Base-by-base conservation (phyloP, 768 basidiomycete species). In the Heimioporus sp. region DNA sequence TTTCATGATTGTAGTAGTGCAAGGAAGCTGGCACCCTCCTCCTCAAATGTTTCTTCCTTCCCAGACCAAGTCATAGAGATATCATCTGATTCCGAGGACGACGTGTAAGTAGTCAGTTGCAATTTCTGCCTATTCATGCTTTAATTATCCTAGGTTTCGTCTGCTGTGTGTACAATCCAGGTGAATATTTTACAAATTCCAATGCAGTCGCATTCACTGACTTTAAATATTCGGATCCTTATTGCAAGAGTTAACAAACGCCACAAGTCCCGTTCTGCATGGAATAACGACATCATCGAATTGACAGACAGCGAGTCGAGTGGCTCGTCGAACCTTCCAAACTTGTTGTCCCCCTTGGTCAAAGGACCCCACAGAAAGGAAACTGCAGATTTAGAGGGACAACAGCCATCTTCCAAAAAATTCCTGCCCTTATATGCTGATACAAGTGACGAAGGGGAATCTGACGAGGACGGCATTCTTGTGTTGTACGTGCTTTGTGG, bases 61-160 rank as follows among this genome's bases (percentile, higher is more conserved):
- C 37, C 7, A 7, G 37, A 17, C 17, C 68, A 74, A 40, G 67
- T 83, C 20, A 82, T 85, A 52, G 79, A 82, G 57, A 78, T 83
- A 64, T 81, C 79, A 16, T 82, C 81, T 42, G 68, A 64, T 34
- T 77, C 75, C 35, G 73, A 74, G 46, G 69, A 73, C 1, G 71
- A 73, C n/a, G 46, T 53, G 74, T 72, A 56, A 48, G 71, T 13
- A 12, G n/a, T 40, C 28, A n/a, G 43, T 16, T 16, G 48, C 5
- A 30, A 28, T n/a, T 2, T 5, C 17, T n/a, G 15, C 2, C 11
- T 19, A 10, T 31, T 21, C 31, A 17, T 16, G 19, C 2, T 41
- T 20, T 35, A 21, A 51, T 21, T 31, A 4, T 49, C 24, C 40
- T 37, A 64, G 58, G 10, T 44, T 58, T 49, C 16, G 30, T 46